Evolutionary conservation across 1,284 basidiomycete genomes (phyloP), one percentile per base, ranked within the genome.

Genomic region (Trametes sp.): DNA sequence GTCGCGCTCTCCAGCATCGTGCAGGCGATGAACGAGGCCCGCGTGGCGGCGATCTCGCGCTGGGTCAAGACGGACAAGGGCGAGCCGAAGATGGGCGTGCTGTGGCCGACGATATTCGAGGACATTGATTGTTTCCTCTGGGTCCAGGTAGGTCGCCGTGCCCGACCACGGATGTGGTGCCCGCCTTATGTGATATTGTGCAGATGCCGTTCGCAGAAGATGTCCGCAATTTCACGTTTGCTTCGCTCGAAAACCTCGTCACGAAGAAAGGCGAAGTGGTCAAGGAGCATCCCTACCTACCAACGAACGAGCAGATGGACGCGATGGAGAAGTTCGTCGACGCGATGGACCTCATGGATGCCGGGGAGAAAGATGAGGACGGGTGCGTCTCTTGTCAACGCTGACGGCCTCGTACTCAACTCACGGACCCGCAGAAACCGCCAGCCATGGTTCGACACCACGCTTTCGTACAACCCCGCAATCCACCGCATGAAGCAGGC

Each of bases 201-300:
- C 38, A 96, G 91, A 88, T 98, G 82, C 97, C 97, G 0, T 98
- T 98, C 72, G 93, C 95, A 4, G 96, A 98, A 72, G 97, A 99
- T 71, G 82, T 96, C 57, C 87, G 94, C 63, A 90, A 88, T 65
- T 95, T 95, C 75, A 89, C 87, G 11, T 98, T 98, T 74, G 87
- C 92, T 0, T 94, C 94, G 0, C 82, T 98, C 38, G 87, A 90
- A 44, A 84, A 84, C 11, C 83, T 97, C 35, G 79, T 92, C 66
- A 90, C 87, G 51, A 92, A 88, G 71, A 89, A 89, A 41, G 95
- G 95, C 3, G 88, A 92, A 64, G 77, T 78, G 4, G 76, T 98
- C 45, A 85, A 78, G 7, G 87, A 89, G 65, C 96, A 98, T 72
- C 87, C 92, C 0, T 92, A 91, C 62, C 78, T 98, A 19, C 96